Evolutionary conservation across 805 yeast genomes (phyloP).

Genomic region (Nakazawaea ernobii): DNA sequence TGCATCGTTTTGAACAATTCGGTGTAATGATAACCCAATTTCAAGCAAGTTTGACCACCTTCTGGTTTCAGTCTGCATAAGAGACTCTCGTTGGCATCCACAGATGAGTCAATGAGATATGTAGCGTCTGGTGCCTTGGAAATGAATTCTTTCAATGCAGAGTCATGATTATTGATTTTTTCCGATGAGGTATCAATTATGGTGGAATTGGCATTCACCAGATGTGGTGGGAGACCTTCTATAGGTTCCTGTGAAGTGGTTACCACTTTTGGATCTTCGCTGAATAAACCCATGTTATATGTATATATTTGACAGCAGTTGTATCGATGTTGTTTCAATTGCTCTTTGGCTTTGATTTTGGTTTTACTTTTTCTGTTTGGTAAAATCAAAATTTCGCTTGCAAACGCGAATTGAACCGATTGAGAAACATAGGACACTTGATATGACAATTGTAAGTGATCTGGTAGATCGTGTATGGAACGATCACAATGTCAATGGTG

Average conservation of each 20-base stretch:
- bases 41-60: constrained; percentile 39
- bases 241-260: constrained; percentile 4
- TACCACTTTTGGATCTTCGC: constrained; percentile 1
- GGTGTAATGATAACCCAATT: constrained; percentile 28
- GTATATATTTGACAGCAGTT: background rate
- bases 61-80: constrained; percentile 33
- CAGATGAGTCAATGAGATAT: constrained; percentile 7
- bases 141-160: constrained; percentile 1
- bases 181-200: constrained; percentile 1
- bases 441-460: background rate
- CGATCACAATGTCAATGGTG: background rate
- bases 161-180: background rate
- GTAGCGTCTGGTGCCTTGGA: constrained; percentile 1
- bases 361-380: background rate
- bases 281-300: constrained; percentile 6
- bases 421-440: background rate
- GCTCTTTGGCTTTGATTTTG: background rate
- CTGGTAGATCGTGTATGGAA: background rate
- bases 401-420: background rate
- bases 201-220: background rate
- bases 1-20: constrained; percentile 41
- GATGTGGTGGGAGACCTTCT: background rate
- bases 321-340: background rate
- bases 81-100: constrained; percentile 23
- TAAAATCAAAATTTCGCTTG: background rate